Base-by-base conservation (phyloP, 139 green algal species). In the Axilococcus clingmanii region DNA sequence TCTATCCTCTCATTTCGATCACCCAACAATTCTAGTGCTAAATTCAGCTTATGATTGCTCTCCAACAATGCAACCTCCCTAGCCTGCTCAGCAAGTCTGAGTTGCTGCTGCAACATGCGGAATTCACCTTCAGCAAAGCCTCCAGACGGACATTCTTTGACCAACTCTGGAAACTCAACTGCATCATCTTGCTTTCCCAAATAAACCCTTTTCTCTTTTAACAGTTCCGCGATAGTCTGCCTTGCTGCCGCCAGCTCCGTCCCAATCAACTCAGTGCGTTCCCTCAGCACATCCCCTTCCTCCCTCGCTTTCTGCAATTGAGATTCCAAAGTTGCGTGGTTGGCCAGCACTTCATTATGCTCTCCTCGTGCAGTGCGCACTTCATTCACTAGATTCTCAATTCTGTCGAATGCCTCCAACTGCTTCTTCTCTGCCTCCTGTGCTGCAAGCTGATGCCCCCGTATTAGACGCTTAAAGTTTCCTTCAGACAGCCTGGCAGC, bases 1-100 rank as follows among this genome's bases (percentile, higher is more conserved):
- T 85, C 80, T 1, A 89, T 70, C 1, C 61, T 56, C 51, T 86
- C 70, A 43, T 81, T 84, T 2, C 75, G 60, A 52, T 89, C 81
- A 1, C 80, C 80, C 56, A 81, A 54, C 22, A 78, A 29, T 64
- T 81, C 71, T 20, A 81, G 42, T 23, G 41, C 41, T 23, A 49
- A 17, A 12, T 49, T 12, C 9, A 49, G 41, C 12, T 32, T 30
- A 17, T 32, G n/a, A n/a, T n/a, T n/a, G n/a, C n/a, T n/a, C n/a
- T n/a, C n/a, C n/a, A n/a, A n/a, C n/a, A n/a, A n/a, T n/a, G n/a
- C n/a, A n/a, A n/a, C n/a, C n/a, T n/a, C n/a, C n/a, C n/a, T n/a
- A 19, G 61, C 66, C 27, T 36, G 33, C 45, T 72, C 56, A 11
- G 28, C 28, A 49, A 78, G 32, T 47, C 68, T 55, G 27, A 43